Base-by-base conservation (phyloP, 176 grass and related monocot genomes). In the Rhynchospora tenuis region DNA sequence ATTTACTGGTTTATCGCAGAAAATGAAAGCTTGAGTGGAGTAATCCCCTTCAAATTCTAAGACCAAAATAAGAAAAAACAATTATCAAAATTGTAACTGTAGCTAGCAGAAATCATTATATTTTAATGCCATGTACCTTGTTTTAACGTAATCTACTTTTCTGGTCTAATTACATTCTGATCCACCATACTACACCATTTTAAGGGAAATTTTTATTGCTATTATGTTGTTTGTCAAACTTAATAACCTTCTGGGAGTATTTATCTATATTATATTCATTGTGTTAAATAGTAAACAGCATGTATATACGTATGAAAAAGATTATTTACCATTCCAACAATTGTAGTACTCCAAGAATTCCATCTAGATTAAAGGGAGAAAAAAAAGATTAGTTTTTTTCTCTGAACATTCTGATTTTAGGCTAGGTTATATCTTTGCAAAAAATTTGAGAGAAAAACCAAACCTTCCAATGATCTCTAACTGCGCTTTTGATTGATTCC, bases 261-360 rank as follows among this genome's bases (percentile, higher is more conserved):
- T 68, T 68, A 11, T 68, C 31, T 68, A 38, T n/a, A 68, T 58
- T 58, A 17, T 38, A 38, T 38, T 68, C 43, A 7, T 43, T 19
- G 29, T 7, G 19, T 14, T n/a, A 17, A 69, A 69, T 69, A 5
- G 42, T 43, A 43, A 26, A 0, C 50, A 73, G 45, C 12, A 15
- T 10, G 46, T 47, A 50, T 73, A n/a, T n/a, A n/a, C n/a, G 70
- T 50, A 38, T 38, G 45, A 73, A 56, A 72, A 48, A 57, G 31
- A 83, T 38, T 38, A 38, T 2, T 38, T 86, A 97, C 92, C 94
- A 33, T 97, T 92, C 94, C 90, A 92, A 52, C 88, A 97, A 83
- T 91, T 94, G 70, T 89, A 97, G 66, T 52, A 91, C 2, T 69
- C 88, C 33, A 97, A 6, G 64, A 92, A 85, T 62, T 90, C 72